phyloP scores from a whole-genome alignment of 345 rosid genomes.

The Draba incana region DNA sequence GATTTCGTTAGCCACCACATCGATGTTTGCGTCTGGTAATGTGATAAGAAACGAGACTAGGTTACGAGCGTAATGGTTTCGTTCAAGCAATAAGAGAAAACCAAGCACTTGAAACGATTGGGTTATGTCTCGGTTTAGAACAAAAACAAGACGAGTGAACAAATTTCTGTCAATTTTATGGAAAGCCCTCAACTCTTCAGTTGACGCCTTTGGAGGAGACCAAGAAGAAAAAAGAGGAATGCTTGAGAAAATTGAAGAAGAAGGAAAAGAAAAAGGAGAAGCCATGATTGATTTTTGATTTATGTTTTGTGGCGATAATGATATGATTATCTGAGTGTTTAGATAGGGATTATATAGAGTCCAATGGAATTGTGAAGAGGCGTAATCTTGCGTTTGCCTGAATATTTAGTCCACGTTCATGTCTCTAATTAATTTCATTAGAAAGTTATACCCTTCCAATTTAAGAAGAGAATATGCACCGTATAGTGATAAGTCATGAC shows the following conservation, averaged over 20 bases:
- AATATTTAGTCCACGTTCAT: slow-evolving; percentile 16
- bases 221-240: neutral
- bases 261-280: neutral
- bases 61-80: slow-evolving; percentile 7
- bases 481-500: slow-evolving; percentile 4
- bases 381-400: neutral
- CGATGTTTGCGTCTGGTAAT: slow-evolving; percentile 41
- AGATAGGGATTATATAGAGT: slow-evolving; percentile 6
- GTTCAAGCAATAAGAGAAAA: slow-evolving; percentile 61
- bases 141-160: slow-evolving; percentile 49
- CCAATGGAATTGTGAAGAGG: slow-evolving; percentile 17
- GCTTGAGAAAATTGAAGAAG: neutral
- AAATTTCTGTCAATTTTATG: slow-evolving; percentile 57
- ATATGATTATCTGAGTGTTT: neutral
- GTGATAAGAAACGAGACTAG: slow-evolving; percentile 35
- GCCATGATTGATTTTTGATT: neutral
- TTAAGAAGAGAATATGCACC: neutral
- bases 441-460: neutral
- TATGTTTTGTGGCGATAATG: neutral
- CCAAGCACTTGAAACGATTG: slow-evolving; percentile 56
- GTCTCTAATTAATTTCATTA: slow-evolving; percentile 15
- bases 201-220: too few relatives aligned
- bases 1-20: slow-evolving; percentile 55
- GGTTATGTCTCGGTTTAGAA: slow-evolving; percentile 47
- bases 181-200: slow-evolving; percentile 46